Evolutionary conservation across 768 basidiomycete genomes (phyloP), one percentile per base, ranked within the genome.

Genomic region (Suillus fuscotomentosus): DNA sequence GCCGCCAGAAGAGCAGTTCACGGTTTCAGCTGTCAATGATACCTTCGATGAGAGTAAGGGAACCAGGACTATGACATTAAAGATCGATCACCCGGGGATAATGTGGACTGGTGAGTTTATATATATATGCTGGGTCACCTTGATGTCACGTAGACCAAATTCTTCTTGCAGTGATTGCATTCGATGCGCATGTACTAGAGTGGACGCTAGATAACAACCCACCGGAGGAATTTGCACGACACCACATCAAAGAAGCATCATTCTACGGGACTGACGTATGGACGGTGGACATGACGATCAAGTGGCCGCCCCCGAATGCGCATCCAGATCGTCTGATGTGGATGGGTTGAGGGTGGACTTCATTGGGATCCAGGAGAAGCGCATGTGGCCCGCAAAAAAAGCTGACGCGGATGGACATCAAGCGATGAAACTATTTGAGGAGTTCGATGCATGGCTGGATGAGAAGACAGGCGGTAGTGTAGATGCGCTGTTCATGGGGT

Each of bases 211-310:
- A 94, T 67, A 80, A 88, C 66, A 84, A 86, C 62, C 95, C 97
- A 1, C 92, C 94, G 0, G 76, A 86, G 60, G 90, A 92, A 63
- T 79, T 82, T 68, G 84, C 84, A 8, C 84, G 95, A 9, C 97
- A 99, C 71, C 92, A 95, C 69, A 85, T 98, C 77, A 97, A 95
- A 72, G 94, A 96, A 73, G 94, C 86, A 0, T 94, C 95, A 3
- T 94, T 92, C 75, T 94, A 93, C 68, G 90, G 89, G 1, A 83
- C 83, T 11, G 86, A 92, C 63, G 80, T 82, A 0, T 96, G 92
- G 85, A 79, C 83, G 0, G 77, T 97, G 48, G 84, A 92, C 67
- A 80, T 98, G 65, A 84, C 88, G 38, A 75, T 94, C 61, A 85
- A 88, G 71, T 74, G 88, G 14, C 79, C 82, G 0, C 60, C 63